A percentile compares a stretch with the other conserved stretches of the same genome.
Evolutionary conservation across 1,139 yeast genomes (phyloP).

Genomic region (Debaryomycetaceae sp.): DNA sequence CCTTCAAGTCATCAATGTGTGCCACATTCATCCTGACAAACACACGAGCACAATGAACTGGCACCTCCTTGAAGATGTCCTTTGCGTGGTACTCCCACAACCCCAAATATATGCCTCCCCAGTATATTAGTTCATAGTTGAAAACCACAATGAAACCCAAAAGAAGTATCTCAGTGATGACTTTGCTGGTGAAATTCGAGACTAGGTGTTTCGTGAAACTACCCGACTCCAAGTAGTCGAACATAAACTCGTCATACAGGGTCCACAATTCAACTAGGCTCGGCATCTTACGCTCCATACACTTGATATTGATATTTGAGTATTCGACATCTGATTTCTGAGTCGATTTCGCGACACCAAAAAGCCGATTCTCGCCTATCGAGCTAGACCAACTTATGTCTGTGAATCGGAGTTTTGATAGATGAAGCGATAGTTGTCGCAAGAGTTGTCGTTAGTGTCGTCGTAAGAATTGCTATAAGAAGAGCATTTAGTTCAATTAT

Average conservation of each 20-base stretch:
- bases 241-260: neutral
- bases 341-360: too few species aligned
- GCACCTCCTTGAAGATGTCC: slow-evolving; percentile 64
- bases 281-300: neutral
- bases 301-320: too few species aligned
- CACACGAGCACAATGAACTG: slow-evolving; percentile 75
- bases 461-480: too few species aligned
- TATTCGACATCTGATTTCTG: too few species aligned
- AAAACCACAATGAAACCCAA: slow-evolving; percentile 31
- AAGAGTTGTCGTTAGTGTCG: too few species aligned
- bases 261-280: slow-evolving; percentile 1
- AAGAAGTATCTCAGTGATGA: slow-evolving; percentile 41
- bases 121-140: slow-evolving; percentile 43
- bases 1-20: slow-evolving; percentile 13
- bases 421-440: too few species aligned
- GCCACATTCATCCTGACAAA: slow-evolving; percentile 50
- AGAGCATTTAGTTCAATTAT: too few species aligned
- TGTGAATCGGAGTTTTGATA: too few species aligned
- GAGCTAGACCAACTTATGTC: too few species aligned
- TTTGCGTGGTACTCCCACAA: slow-evolving; percentile 63
- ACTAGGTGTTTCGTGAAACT: slow-evolving; percentile 29
- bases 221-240: slow-evolving; percentile 10
- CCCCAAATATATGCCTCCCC: slow-evolving; percentile 46
- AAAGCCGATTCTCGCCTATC: too few species aligned
- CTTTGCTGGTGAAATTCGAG: slow-evolving; percentile 25